phyloP scores from a whole-genome alignment of 140 eudicot species.

The Flaveria floridana region DNA sequence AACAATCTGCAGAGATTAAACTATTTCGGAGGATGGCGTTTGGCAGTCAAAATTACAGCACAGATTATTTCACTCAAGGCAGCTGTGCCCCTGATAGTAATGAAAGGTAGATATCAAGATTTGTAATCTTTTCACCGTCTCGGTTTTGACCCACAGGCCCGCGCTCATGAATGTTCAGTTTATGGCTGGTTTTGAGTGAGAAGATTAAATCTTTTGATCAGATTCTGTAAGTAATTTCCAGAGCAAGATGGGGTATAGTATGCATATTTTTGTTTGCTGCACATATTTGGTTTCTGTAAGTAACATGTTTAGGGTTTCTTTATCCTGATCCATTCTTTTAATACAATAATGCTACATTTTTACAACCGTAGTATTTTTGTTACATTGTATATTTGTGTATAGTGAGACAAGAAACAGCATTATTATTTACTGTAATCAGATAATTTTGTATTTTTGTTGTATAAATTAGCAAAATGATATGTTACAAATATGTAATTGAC shows the following conservation, averaged over 20 bases:
- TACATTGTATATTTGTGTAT: background rate
- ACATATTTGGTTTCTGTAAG: slow-evolving; percentile 31
- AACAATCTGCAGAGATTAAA: slow-evolving; percentile 74
- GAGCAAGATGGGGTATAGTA: slow-evolving; percentile 25
- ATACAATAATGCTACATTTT: background rate
- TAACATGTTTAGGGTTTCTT: slow-evolving; percentile 11
- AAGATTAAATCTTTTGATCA: slow-evolving; percentile 5
- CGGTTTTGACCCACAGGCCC: background rate
- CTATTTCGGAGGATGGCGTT: slow-evolving; percentile 79
- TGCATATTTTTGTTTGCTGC: slow-evolving; percentile 23
- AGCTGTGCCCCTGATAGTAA: slow-evolving; percentile 34
- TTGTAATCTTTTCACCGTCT: slow-evolving; percentile 10
- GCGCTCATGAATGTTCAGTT: slow-evolving; percentile 2
- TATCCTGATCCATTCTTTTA: slow-evolving; percentile 28
- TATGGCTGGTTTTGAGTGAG: slow-evolving; percentile 19
- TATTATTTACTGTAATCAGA: background rate
- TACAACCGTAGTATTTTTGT: background rate
- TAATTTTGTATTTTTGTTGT: background rate
- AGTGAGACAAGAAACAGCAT: background rate
- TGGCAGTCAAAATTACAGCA: slow-evolving; percentile 69
- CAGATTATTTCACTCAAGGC: slow-evolving; percentile 58
- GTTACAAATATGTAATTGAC: slow-evolving; percentile 8
- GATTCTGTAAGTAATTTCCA: slow-evolving; percentile 31
- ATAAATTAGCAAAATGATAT: slow-evolving; percentile 1
- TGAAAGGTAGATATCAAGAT: slow-evolving; percentile 23